Evolutionary conservation across 2,329 filamentous ascomycete species (phyloP), one percentile per base, ranked within the genome.

Genomic region (Fusarium fujikuroi): DNA sequence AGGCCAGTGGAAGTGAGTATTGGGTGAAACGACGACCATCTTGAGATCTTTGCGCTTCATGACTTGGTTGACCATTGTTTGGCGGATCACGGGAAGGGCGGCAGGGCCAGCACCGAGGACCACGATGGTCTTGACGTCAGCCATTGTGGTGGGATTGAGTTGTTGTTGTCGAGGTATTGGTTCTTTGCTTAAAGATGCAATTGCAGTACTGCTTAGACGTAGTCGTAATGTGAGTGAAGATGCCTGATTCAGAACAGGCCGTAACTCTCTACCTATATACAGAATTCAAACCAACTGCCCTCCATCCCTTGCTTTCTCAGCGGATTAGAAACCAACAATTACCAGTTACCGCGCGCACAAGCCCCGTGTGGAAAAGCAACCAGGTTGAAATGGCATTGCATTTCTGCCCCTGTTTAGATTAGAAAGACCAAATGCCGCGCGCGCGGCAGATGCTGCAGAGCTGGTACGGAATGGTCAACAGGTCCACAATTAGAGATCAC

Each of bases 71-170:
- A 85, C 84, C 76, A 88, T 83, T 36, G 87, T 83, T 75, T 87
- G 85, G 77, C 88, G 87, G 53, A 87, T 84, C 40, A 87, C 73
- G 23, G 85, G 83, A 52, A 87, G 74, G 67, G 86, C 86, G 43
- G 83, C 81, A 44, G 83, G 77, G 77, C 85, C 85, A 39, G 85
- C 85, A 39, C 87, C 87, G 9, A 89, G 82, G 57, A 89, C 80
- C 44, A 89, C 84, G 57, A 89, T 82, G 37, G 83, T 84, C 66
- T 81, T 79, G 74, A 79, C 49, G 56, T 66, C 60, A 28, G 75
- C 32, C 75, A 77, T 77, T 44, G 25, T 61, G 34, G 28, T 30
- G 28, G 28, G 28, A 30, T 30, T 30, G 28, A 30, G 28, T 30
- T 30, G 28, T 30, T 30, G 28, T 30, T 30, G 28, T 30, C 28